Conservation (phyloP, 1,284 basidiomycete species). For the Cryptococcus sp. region DNA sequence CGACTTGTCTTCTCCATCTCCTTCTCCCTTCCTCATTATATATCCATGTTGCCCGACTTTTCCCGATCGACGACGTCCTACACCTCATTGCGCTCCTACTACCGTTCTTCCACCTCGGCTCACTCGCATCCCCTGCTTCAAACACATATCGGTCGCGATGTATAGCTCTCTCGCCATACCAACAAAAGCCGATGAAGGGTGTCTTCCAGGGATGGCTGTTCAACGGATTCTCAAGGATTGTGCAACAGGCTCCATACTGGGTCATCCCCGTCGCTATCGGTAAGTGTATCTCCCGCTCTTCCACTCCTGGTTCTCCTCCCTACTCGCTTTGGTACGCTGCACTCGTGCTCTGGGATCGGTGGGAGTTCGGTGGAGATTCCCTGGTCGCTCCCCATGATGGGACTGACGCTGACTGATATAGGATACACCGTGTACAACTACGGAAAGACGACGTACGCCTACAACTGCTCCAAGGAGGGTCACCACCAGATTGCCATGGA, state of each 20-base stretch:
- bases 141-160: too few relatives aligned
- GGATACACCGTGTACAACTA: conserved; percentile 79
- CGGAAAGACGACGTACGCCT: conserved; percentile 59
- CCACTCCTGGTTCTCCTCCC: too few relatives aligned
- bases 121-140: too few relatives aligned
- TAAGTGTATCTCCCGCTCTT: conserved; percentile 49
- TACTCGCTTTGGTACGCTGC: too few relatives aligned
- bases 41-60: neutral
- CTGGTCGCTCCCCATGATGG: neutral
- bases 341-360: too few relatives aligned
- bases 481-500: conserved; percentile 37
- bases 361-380: too few relatives aligned
- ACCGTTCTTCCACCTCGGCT: neutral
- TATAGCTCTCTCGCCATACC: conserved; percentile 75
- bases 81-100: neutral
- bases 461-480: conserved; percentile 46
- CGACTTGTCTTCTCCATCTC: neutral
- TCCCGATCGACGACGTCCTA: neutral
- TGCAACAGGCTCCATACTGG: conserved; percentile 72
- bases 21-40: neutral
- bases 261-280: conserved; percentile 69
- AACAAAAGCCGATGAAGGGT: conserved; percentile 65
- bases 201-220: conserved; percentile 72
- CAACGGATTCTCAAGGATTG: conserved; percentile 76
- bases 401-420: conserved; percentile 34